Evolutionary conservation across 495 filamentous ascomycete genomes (phyloP), one percentile per base, ranked within the genome.

Genomic region (Darksidea phi): DNA sequence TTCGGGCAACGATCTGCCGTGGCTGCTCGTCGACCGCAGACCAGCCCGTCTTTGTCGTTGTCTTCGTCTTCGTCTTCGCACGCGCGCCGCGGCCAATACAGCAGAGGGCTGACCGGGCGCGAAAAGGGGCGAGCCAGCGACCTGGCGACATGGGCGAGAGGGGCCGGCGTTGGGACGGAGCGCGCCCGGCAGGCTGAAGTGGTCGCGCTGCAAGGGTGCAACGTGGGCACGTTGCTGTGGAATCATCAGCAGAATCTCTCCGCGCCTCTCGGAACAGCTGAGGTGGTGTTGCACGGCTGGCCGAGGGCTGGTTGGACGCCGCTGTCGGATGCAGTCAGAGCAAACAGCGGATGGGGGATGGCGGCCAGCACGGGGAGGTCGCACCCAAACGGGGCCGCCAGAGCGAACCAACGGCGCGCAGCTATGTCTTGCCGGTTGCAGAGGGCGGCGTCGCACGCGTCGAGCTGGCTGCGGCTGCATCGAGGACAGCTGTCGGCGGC

Each of bases 161-260:
- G 37, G 45, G 18, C 7, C 18, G 24, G 37, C 17, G 23, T 48
- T 61, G 20, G 38, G 32, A 28, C 8, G 12, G 43, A 2, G 45
- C 13, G 21, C 20, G 42, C 10, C 7, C 26, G 43, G 21, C 17
- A 43, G 42, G n/a, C 32, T 56, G 17, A 18, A 12, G 20, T 32
- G 37, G 37, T 20, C 32, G 37, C 48, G 54, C 54, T 48, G 50
- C 64, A 48, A 62, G 64, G 64, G 64, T 67, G 59, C 64, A 67
- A 67, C 64, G 64, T 67, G 64, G 64, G 59, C 64, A 63, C 64
- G 64, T 67, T 67, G 59, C 42, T 59, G 59, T 67, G 54, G 18
- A 37, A 58, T 62, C 51, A 6, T 54, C 48, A 34, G 61, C 54
- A 54, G 32, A 43, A 61, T 61, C 25, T 8, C 52, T 61, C 57